phyloP scores from a whole-genome alignment of 2,329 filamentous ascomycete species.

The Clonostachys chloroleuca region DNA sequence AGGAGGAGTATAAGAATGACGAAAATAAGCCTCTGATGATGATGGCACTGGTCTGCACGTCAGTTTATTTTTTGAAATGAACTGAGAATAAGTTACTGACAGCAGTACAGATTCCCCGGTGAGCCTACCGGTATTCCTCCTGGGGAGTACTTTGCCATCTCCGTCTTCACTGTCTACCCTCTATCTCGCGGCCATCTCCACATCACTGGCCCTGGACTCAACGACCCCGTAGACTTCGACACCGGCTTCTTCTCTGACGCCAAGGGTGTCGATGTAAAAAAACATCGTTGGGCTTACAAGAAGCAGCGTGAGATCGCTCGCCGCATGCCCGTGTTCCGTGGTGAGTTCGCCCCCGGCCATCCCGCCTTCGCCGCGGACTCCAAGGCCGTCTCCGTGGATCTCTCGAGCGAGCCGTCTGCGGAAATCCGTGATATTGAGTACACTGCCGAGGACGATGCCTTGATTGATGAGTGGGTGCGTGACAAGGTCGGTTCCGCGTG shows the following conservation, averaged over 20 bases:
- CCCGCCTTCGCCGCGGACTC: conserved; percentile 35
- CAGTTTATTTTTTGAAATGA: not conserved
- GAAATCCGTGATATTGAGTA: conserved; percentile 37
- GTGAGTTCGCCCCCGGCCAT: conserved; percentile 33
- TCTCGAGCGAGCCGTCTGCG: conserved; percentile 11
- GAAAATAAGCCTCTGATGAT: conserved; percentile 37
- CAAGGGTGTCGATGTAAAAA: conserved; percentile 42
- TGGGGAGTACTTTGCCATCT: conserved; percentile 44
- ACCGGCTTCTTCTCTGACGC: conserved; percentile 48
- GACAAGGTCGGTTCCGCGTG: conserved; percentile 30
- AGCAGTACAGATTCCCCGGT: conserved; percentile 21
- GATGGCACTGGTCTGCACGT: conserved; percentile 22
- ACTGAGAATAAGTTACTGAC: not conserved
- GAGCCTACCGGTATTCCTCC: conserved; percentile 23
- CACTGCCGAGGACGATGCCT: conserved; percentile 38
- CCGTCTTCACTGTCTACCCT: conserved; percentile 51
- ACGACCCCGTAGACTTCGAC: conserved; percentile 48
- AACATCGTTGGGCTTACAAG: conserved; percentile 60
- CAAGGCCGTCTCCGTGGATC: conserved; percentile 23
- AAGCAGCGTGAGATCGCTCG: conserved; percentile 55
- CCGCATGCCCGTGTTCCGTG: conserved; percentile 44
- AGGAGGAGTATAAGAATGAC: conserved; percentile 35
- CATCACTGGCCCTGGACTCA: conserved; percentile 39
- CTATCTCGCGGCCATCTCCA: conserved; percentile 58
- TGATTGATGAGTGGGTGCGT: conserved; percentile 36